Base-by-base conservation (phyloP, 257 asterid species). In the Ehretia macrophylla region DNA sequence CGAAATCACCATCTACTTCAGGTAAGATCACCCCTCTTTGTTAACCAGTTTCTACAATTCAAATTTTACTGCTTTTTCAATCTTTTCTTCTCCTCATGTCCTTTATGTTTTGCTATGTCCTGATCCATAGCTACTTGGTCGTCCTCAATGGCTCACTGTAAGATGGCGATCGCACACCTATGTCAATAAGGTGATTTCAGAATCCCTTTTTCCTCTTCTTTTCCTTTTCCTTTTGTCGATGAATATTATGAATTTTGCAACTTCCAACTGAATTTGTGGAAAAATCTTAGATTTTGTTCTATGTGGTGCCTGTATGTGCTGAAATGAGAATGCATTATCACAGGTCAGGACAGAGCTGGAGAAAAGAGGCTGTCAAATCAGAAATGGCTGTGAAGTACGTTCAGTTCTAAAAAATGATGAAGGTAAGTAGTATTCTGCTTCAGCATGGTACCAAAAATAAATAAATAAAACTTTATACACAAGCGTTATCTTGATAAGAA, bases 111-210 rank as follows among this genome's bases (percentile, higher is more conserved):
- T 58, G 21, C 13, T 32, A 11, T 19, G n/a, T 17, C 14, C 23
- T 45, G 38, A 40, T 27, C 8, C 11, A 14, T 69, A 92, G 99
- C 83, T 92, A 56, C 74, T 92, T 56, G 97, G 96, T 46, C 93
- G 95, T 54, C 97, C 97, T 48, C 97, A 84, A 52, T 88, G 96
- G 97, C 97, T 88, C 32, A 86, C 99, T 0, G 89, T 92, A 13
- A 88, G 77, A 75, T 63, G 83, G 85, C 79, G 97, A 14, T 88
- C 99, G 3, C 84, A 81, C 54, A 65, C 60, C 58, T 92, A 88
- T 44, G 89, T 88, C 32, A 70, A 69, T 50, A 83, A 58, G 89
- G 99, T 87, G 68, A 67, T 16, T 27, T 18, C 0, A 0, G 9
- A 11, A 0, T 10, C 37, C 32, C 22, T 18, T 56, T 56, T 44